These are phyloP conservation scores for Phytophthora sp. DNA, from an alignment of 352 stramenopile species.

Conservation along the genomic window DNA sequence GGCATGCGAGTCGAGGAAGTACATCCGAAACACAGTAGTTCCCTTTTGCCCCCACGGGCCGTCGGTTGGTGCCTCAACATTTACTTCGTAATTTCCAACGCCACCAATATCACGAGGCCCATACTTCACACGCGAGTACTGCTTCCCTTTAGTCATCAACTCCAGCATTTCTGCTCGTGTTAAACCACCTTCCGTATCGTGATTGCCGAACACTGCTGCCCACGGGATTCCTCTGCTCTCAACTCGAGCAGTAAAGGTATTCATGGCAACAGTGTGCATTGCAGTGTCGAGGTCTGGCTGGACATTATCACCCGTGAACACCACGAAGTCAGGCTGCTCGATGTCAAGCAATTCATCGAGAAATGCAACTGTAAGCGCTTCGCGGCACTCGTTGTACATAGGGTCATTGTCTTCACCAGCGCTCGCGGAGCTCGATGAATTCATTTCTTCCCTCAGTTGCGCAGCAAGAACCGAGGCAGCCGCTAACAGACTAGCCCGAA, in stretches of 20 bases:
- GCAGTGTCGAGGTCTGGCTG: constrained; percentile 28
- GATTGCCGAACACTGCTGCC: constrained; percentile 68
- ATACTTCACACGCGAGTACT: constrained; percentile 54
- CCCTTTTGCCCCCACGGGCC: constrained; percentile 45
- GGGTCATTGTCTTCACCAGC: constrained; percentile 21
- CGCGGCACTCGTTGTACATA: constrained; percentile 44
- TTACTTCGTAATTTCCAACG: constrained; percentile 72
- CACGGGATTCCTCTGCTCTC: constrained; percentile 57
- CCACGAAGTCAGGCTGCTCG: constrained; percentile 72
- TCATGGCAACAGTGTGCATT: constrained; percentile 40
- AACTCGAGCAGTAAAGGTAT: constrained; percentile 37
- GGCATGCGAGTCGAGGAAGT: constrained; percentile 68
- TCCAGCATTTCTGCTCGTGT: constrained; percentile 46
- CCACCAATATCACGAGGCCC: constrained; percentile 52
- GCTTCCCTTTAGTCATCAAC: constrained; percentile 37
- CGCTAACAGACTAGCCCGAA: constrained; percentile 31
- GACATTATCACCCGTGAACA: constrained; percentile 72
- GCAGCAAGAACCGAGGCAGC: constrained; percentile 31
- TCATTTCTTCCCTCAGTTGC: constrained; percentile 24
- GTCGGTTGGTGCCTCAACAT: constrained; percentile 41
- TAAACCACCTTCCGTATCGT: constrained; percentile 61
- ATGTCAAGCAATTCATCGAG: constrained; percentile 59
- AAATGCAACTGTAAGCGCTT: constrained; percentile 57
- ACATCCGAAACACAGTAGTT: constrained; percentile 62
- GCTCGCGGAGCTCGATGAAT: constrained; percentile 17